Base-by-base conservation (phyloP, 495 filamentous ascomycete genomes). In the Tuber magnatum region DNA sequence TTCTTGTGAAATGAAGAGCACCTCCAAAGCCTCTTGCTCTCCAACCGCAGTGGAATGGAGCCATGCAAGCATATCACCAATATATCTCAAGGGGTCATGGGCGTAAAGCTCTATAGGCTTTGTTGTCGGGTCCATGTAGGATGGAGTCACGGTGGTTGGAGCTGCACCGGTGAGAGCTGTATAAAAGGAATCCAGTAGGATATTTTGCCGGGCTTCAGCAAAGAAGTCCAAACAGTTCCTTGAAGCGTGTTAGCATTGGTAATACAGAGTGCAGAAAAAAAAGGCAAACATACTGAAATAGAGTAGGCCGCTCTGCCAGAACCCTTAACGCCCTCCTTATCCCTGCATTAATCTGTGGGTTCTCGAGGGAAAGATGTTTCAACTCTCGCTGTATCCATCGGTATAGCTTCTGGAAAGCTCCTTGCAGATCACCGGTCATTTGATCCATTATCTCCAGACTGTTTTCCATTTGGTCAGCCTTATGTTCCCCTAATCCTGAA, bases 21-120 rank as follows among this genome's bases (percentile, higher is more conserved):
- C 90, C 81, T 97, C 95, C 28, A 99, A 86, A 3, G 94, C 93
- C 83, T 99, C 95, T 68, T 92, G 88, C 83, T 99, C 95, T 32
- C 94, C 94, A 0, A 98, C 95, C 0, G 94, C 89, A 9, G 94
- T 91, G 1, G 96, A 97, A 82, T 99, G 95, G 3, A 90, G 89
- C 95, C 95, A 99, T 9, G 95, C 95, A 24, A 98, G 88, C 94
- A 99, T 98, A 82, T 99, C 95, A 35, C 95, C 94, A 32, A 97
- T 90, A 81, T 98, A 99, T 46, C 95, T 88, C 22, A 99, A 85
- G 20, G 93, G 91, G 81, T 99, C 95, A 81, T 97, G 94, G 18
- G 95, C 93, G 44, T 90, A 92, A 69, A 97, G 87, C 82, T 99
- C 96, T 78, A 99, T 99, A 0, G 96, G 94, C 76, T 98, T 97